Evolutionary conservation across 2,329 filamentous ascomycete species (phyloP), one percentile per base, ranked within the genome.

Genomic region (Dothideomycetes sp.): DNA sequence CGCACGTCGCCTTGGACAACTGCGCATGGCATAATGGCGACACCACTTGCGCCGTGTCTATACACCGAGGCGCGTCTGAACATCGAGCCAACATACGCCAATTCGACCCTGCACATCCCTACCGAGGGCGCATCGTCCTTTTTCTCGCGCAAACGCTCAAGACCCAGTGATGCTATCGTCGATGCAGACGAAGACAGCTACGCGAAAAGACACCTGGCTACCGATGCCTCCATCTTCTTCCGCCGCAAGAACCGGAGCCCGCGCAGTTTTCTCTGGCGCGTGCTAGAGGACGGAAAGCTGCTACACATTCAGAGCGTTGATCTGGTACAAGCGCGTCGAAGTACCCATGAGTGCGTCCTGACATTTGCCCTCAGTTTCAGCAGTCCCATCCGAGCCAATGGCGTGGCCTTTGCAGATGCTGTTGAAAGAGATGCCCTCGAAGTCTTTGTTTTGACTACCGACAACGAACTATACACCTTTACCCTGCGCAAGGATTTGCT

Each of bases 61-160:
- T 91, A 83, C 71, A 88, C 87, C 69, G 86, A 93, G 73, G 86
- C 83, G 61, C 80, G 84, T 60, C 69, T 94, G 63, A 85, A 84
- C 62, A 74, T 91, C 53, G 84, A 91, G 64, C 78, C 80, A 49
- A 72, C 77, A 46, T 81, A 76, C 52, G 69, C 73, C 50, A 76
- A 75, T 53, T 82, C 80, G 45, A 74, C 80, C 54, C 77, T 89
- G 55, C 71, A 76, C 54, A 73, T 86, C 51, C 75, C 79, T 46
- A 55, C 56, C 42, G 57, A 62, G 47, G 49, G 69, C 71, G 28
- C 67, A 66, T 32, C 45, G 46, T 37, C 42, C 7, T 45, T 52
- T 50, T 43, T 52, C 50, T 45, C 43, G 33, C 53, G 56, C 30
- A 60, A 60, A 46, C 53, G 58, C 20, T 35, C 49, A 33, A 43